Percentiles rank a stretch among this genome's conserved stretches.
These are phyloP conservation scores for Blastomyces silverae DNA, from an alignment of 2,329 filamentous ascomycete species.

Conservation along the genomic window DNA sequence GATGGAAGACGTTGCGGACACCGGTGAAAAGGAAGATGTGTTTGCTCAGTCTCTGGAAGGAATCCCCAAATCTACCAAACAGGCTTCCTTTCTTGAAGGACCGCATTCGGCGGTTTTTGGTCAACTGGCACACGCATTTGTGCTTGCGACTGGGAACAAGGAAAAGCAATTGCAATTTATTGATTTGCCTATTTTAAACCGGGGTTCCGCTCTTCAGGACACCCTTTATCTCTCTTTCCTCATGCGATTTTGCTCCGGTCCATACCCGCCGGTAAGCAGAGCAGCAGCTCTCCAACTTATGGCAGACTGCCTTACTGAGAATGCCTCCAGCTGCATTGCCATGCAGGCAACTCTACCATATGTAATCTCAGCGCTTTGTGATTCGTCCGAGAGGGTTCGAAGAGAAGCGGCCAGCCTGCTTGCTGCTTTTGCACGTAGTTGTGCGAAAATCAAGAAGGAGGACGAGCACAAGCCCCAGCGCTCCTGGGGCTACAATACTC, in stretches of 20 bases:
- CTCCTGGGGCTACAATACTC: slow-evolving; percentile 54
- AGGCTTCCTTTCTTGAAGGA: slow-evolving; percentile 36
- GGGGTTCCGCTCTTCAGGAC: slow-evolving; percentile 47
- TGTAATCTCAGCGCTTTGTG: slow-evolving; percentile 64
- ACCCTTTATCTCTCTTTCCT: slow-evolving; percentile 70
- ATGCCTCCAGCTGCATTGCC: slow-evolving; percentile 50
- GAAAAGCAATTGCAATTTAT: slow-evolving; percentile 32
- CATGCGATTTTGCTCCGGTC: slow-evolving; percentile 64
- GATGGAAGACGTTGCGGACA: slow-evolving; percentile 41
- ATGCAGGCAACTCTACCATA: slow-evolving; percentile 81
- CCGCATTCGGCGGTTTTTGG: slow-evolving; percentile 33
- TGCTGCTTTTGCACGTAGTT: slow-evolving; percentile 49
- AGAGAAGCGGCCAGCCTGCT: slow-evolving; percentile 65
- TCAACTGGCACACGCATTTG: slow-evolving; percentile 36
- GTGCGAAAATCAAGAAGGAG: slow-evolving; percentile 44
- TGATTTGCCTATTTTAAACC: slow-evolving; percentile 35
- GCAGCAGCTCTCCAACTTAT: slow-evolving; percentile 62
- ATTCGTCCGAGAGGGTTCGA: slow-evolving; percentile 68
- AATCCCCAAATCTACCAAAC: slow-evolving; percentile 26
- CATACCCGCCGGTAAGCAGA: slow-evolving; percentile 62
- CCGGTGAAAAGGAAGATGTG: slow-evolving; percentile 26
- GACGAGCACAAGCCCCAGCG: slow-evolving; percentile 26
- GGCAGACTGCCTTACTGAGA: slow-evolving; percentile 49
- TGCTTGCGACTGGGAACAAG: slow-evolving; percentile 29
- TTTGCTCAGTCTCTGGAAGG: slow-evolving; percentile 33